Evolutionary conservation across 2,329 filamentous ascomycete genomes (phyloP).

Genomic region (Alternaria gaisen): DNA sequence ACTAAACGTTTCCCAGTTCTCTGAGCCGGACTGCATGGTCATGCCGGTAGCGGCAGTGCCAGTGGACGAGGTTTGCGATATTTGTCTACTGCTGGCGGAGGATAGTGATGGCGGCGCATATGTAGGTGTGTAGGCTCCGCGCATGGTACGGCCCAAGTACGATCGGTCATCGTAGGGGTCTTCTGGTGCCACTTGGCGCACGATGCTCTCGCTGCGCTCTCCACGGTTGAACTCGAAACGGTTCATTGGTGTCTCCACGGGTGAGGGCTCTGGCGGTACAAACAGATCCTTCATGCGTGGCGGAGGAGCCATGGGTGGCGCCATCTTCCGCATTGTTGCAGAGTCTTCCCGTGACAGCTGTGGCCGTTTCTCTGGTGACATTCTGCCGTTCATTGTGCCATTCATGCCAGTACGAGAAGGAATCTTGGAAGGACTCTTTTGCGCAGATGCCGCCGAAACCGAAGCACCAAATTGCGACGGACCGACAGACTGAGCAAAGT

Average conservation of each 20-base stretch:
- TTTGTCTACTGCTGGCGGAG: slow-evolving; percentile 65
- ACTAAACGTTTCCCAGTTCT: slow-evolving; percentile 98
- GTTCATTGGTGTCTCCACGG: slow-evolving; percentile 54
- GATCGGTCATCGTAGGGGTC: slow-evolving; percentile 78
- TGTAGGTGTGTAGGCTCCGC: slow-evolving; percentile 35
- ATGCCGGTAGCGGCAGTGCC: slow-evolving; percentile 52
- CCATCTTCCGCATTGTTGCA: slow-evolving; percentile 51
- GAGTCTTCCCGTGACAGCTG: slow-evolving; percentile 43
- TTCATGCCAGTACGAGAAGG: slow-evolving; percentile 75
- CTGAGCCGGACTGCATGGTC: slow-evolving; percentile 80
- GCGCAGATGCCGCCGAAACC: slow-evolving; percentile 35
- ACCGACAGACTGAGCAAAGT: slow-evolving; percentile 48
- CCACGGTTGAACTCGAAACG: slow-evolving; percentile 50
- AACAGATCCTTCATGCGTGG: slow-evolving; percentile 92
- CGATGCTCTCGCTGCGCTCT: slow-evolving; percentile 65
- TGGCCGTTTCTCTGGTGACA: slow-evolving; percentile 76
- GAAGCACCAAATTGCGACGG: slow-evolving; percentile 37
- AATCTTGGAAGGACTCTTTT: slow-evolving; percentile 71
- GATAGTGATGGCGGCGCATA: slow-evolving; percentile 41
- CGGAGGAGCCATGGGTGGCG: slow-evolving; percentile 66
- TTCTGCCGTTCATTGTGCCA: slow-evolving; percentile 74
- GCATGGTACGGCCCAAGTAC: slow-evolving; percentile 46
- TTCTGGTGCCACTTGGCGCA: slow-evolving; percentile 72
- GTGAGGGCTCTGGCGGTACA: slow-evolving; percentile 57
- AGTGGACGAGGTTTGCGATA: slow-evolving; percentile 69